Base-by-base conservation (phyloP, 2,329 filamentous ascomycete genomes). In the Epichloe sylvatica region DNA sequence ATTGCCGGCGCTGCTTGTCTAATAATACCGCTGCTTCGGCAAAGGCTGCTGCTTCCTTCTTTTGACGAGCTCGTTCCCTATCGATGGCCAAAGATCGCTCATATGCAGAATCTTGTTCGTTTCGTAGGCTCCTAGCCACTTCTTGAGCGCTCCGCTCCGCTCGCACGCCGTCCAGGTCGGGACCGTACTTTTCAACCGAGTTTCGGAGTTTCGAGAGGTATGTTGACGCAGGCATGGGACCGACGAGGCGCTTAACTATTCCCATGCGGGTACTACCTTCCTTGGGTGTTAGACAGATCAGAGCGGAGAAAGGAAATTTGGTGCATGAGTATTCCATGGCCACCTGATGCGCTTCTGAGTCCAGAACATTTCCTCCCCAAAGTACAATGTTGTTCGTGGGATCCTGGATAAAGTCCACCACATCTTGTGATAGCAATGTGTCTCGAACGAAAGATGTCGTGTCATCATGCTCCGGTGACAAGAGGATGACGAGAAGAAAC, bases 381-480 rank as follows among this genome's bases (percentile, higher is more conserved):
- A 98, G 67, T 36, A 97, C 72, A 33, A 96, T 78, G 61, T 91
- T 85, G 65, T 89, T 89, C 35, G 74, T 67, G 1, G 85, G 78
- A 52, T 91, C 78, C 55, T 80, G 83, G 57, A 97, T 66, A 59
- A 88, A 94, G 5, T 74, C 70, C 11, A 82, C 73, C 3, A 96
- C 81, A 41, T 90, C 83, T 1, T 79, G 77, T 1, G 83, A 76
- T 7, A 96, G 76, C 0, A 98, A 75, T 0, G 89, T 96, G 25
- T 94, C 83, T 39, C 79, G 79, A 52, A 90, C 79, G 68, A 94
- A 98, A 0, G 77, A 73, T 21, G 80, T 76, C 1, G 86, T 97
- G 58, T 97, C 89, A 61, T 98, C 92, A 65, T 98, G 91, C 66
- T 97, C 92, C 0, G 90, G 88, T 0, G 90, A 94, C 48, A 95